These are phyloP conservation scores for Exserohilum rostratum DNA, from an alignment of 2,329 filamentous ascomycete species.

Conservation along the genomic window DNA sequence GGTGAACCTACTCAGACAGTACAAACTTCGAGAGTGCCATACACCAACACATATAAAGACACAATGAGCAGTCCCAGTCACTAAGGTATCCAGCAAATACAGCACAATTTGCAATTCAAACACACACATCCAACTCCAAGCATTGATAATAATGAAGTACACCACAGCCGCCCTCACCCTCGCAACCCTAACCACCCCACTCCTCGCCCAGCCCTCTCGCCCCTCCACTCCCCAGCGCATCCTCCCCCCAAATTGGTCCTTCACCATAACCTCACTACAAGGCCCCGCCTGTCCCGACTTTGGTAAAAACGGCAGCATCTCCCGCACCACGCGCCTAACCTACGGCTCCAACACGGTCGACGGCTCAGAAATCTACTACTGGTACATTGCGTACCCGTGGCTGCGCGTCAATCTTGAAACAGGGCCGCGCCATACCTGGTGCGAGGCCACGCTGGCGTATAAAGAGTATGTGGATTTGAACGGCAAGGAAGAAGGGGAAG, in stretches of 20 bases:
- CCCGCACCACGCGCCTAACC: conserved; percentile 17
- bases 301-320: background rate
- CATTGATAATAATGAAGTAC: conserved; percentile 10
- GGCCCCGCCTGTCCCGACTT: conserved; percentile 25
- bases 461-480: conserved; percentile 11
- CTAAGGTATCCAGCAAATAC: no score
- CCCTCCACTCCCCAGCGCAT: background rate
- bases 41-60: no score
- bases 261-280: conserved; percentile 17
- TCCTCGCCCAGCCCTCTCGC: conserved; percentile 1
- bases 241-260: conserved; percentile 20
- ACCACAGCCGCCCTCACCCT: conserved; percentile 4
- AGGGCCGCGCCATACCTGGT: conserved; percentile 20
- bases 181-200: conserved; percentile 8
- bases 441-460: conserved; percentile 26
- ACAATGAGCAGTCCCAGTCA: no score
- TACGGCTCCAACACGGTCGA: conserved; percentile 25
- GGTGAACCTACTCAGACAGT: no score
- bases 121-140: background rate
- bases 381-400: conserved; percentile 25
- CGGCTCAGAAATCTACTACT: conserved; percentile 30
- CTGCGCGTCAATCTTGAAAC: conserved; percentile 12
- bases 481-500: background rate
- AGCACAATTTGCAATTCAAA: no score
- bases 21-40: background rate